Evolutionary conservation across 345 rosid species (phyloP).

Genomic region (Eucalyptus pumila): DNA sequence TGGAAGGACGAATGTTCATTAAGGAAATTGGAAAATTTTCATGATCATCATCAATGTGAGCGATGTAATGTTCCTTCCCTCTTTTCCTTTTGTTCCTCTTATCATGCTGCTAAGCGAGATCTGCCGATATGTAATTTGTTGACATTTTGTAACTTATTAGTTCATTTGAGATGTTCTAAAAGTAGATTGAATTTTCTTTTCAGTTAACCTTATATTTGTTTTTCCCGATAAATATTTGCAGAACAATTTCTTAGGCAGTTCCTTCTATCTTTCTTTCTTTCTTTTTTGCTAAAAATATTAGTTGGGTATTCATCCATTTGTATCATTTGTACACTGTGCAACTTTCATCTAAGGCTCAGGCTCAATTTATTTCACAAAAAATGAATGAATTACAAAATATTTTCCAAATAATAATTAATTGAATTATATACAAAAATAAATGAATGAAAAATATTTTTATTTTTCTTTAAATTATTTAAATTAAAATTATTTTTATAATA

Average conservation of each 20-base stretch:
- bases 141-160: not conserved
- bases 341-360: fast-evolving
- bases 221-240: not conserved
- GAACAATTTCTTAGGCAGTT: not conserved
- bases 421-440: too few relatives aligned
- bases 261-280: not conserved
- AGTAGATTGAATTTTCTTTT: not conserved
- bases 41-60: not conserved
- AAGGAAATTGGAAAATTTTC: not conserved
- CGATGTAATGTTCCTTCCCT: not conserved
- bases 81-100: not conserved
- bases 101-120: not conserved
- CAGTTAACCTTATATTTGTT: not conserved
- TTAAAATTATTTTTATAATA: too few relatives aligned
- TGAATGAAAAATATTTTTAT: too few relatives aligned
- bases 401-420: fast-evolving
- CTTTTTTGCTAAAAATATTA: not conserved
- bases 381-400: too few relatives aligned
- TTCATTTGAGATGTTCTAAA: not conserved
- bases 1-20: not conserved
- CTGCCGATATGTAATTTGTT: not conserved
- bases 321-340: not conserved
- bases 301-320: not conserved
- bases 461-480: fast-evolving
- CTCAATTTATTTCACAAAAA: fast-evolving